Percentiles rank a stretch among this genome's conserved stretches.
These are phyloP conservation scores for Cytauxzoon felis DNA, from an alignment of 169 alveolate genomes.

Conservation along the genomic window DNA sequence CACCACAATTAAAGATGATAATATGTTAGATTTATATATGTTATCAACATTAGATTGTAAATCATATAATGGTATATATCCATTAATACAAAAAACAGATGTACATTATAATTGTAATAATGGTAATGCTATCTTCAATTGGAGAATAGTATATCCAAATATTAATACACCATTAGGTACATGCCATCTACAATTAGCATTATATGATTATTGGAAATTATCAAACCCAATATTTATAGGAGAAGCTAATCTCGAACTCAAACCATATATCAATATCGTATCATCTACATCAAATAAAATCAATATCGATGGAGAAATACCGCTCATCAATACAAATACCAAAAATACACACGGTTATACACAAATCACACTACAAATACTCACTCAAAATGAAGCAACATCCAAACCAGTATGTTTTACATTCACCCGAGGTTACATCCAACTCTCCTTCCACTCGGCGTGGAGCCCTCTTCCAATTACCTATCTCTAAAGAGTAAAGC, in stretches of 20 bases:
- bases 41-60: conserved; percentile 82
- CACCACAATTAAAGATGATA: conserved; percentile 25
- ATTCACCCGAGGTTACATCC: too few relatives aligned
- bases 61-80: conserved; percentile 70
- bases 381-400: conserved; percentile 86
- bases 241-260: conserved; percentile 78
- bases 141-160: conserved; percentile 86
- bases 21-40: conserved; percentile 71
- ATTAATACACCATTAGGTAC: conserved; percentile 82
- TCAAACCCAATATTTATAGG: conserved; percentile 83
- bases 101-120: conserved; percentile 85
- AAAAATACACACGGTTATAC: conserved; percentile 75
- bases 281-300: conserved; percentile 74
- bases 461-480: background rate
- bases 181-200: conserved; percentile 84
- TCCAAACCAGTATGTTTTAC: conserved; percentile 70
- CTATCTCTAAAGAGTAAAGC: background rate
- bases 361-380: conserved; percentile 84
- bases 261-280: conserved; percentile 78
- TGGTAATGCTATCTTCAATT: conserved; percentile 84
- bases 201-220: conserved; percentile 80
- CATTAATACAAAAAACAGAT: conserved; percentile 82
- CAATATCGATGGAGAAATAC: conserved; percentile 80
- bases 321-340: conserved; percentile 72
- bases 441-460: background rate